These are phyloP conservation scores for Fusarium musae DNA, from an alignment of 2,329 filamentous ascomycete species.

Conservation along the genomic window DNA sequence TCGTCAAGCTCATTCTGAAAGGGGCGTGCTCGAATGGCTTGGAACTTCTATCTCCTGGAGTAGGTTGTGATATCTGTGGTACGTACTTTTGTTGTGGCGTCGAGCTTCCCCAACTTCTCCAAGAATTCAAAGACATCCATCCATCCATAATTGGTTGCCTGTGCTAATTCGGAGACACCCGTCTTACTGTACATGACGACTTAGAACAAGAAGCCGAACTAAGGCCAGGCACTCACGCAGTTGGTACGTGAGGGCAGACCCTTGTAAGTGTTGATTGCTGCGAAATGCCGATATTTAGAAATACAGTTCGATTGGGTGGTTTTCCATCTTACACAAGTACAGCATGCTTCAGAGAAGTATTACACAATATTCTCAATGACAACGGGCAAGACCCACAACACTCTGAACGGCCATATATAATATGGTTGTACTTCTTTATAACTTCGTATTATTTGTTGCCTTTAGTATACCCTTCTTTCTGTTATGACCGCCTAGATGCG, in stretches of 20 bases:
- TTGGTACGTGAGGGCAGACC: too few relatives aligned
- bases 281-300: background rate
- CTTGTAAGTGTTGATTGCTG: background rate
- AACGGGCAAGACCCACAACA: background rate
- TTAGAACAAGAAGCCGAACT: background rate
- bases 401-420: background rate
- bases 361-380: background rate
- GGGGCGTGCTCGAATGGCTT: background rate
- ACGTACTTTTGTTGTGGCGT: background rate
- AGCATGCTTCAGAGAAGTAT: background rate
- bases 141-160: background rate
- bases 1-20: background rate
- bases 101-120: conserved; percentile 18
- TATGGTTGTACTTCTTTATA: background rate
- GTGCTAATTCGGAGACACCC: background rate
- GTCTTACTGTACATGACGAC: too few relatives aligned
- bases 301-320: background rate
- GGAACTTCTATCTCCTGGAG: background rate
- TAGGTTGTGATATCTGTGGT: background rate
- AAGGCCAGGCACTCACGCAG: too few relatives aligned
- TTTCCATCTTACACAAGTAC: background rate
- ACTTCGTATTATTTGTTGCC: background rate
- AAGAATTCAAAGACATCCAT: background rate
- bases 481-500: background rate
- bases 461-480: background rate